Conservation (phyloP, 2,329 filamentous ascomycete genomes). For the Blumeriella jaapii region DNA sequence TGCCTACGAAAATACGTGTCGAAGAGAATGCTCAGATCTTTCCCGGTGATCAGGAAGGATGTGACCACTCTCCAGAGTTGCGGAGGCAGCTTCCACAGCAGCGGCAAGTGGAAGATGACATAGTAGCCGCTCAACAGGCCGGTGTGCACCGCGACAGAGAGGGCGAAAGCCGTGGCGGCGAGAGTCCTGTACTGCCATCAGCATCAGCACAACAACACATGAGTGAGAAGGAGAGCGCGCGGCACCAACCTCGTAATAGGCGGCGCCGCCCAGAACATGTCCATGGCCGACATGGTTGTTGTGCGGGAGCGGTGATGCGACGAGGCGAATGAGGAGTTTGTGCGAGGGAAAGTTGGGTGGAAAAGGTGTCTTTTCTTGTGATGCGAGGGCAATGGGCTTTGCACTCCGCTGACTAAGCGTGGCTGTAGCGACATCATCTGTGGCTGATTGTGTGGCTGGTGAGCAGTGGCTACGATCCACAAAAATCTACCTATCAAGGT, state of each 20-base stretch:
- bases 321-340: constrained; percentile 14
- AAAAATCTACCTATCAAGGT: no score
- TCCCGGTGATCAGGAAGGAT: constrained; percentile 28
- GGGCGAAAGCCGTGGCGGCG: constrained; percentile 45
- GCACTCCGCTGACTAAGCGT: no score
- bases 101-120: constrained; percentile 38
- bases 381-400: no score
- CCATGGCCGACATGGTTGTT: constrained; percentile 34
- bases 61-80: constrained; percentile 30
- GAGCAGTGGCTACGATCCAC: no score
- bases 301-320: constrained; percentile 4
- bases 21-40: constrained; percentile 39
- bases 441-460: no score
- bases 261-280: constrained; percentile 53
- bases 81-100: constrained; percentile 38
- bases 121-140: constrained; percentile 36
- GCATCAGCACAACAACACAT: constrained; percentile 31
- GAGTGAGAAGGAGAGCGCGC: constrained; percentile 6
- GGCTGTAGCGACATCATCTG: no score
- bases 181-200: constrained; percentile 45
- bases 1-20: constrained; percentile 56
- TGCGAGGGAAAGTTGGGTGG: constrained; percentile 6
- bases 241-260: constrained; percentile 51
- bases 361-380: constrained; percentile 13
- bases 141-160: constrained; percentile 48